A percentile compares a stretch with the other conserved stretches of the same genome.
Conservation (phyloP, 352 stramenopile genomes). For the Peronospora destructor region DNA sequence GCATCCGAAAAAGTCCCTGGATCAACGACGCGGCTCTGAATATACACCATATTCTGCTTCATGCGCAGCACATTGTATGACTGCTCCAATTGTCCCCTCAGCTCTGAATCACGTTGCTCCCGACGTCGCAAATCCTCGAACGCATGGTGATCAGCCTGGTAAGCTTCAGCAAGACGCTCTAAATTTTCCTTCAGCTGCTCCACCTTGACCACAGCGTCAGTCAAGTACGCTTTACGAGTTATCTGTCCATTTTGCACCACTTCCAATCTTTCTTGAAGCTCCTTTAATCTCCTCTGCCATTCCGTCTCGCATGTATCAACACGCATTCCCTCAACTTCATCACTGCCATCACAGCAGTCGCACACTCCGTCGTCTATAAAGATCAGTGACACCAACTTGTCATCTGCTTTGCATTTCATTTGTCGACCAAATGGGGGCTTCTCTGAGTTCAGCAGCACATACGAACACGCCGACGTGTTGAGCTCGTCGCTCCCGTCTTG, state of each 20-base stretch:
- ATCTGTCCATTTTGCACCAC: constrained; percentile 20
- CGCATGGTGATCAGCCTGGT: constrained; percentile 15
- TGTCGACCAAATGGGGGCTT: constrained; percentile 6
- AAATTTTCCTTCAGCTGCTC: constrained; percentile 25
- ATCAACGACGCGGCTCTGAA: constrained; percentile 43
- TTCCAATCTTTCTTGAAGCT: constrained; percentile 18
- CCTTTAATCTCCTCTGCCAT: constrained; percentile 15
- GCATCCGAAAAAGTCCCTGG: constrained; percentile 38
- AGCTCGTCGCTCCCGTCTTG: constrained; percentile 87
- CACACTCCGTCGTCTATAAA: constrained; percentile 91
- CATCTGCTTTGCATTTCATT: constrained; percentile 38
- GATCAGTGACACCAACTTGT: constrained; percentile 36
- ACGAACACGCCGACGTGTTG: constrained; percentile 67
- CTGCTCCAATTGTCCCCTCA: constrained; percentile 29
- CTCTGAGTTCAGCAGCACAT: constrained; percentile 19
- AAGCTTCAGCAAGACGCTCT: constrained; percentile 22
- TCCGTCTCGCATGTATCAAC: constrained; percentile 33
- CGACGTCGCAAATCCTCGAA: constrained; percentile 29
- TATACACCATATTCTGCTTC: constrained; percentile 44
- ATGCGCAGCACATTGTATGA: constrained; percentile 44
- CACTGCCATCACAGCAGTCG: constrained; percentile 96
- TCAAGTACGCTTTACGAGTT: constrained; percentile 24
- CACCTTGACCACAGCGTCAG: constrained; percentile 22
- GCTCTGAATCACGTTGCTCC: constrained; percentile 24
- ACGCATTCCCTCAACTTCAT: constrained; percentile 64